Conservation (phyloP, 257 asterid species). For the Solanum sitiens region DNA sequence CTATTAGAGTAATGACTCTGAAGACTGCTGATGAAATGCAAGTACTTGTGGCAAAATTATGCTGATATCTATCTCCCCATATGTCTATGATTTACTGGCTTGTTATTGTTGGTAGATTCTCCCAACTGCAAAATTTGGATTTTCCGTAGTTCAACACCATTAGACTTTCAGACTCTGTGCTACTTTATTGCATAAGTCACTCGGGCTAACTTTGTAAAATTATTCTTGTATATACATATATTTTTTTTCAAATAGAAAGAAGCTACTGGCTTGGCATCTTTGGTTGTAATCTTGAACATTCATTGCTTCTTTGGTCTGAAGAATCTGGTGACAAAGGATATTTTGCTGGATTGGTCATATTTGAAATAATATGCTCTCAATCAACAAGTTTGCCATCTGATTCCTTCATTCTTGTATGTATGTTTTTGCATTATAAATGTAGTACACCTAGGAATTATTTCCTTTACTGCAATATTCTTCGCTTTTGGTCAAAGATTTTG, state of each 20-base stretch:
- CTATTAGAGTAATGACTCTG: background rate
- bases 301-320: background rate
- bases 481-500: background rate
- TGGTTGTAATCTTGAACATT: background rate
- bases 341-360: background rate
- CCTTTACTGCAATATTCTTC: background rate
- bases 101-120: background rate
- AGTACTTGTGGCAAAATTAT: background rate
- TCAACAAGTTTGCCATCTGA: background rate
- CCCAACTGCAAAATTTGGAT: background rate
- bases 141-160: background rate
- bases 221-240: background rate
- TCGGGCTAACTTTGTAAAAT: background rate
- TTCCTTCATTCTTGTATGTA: background rate
- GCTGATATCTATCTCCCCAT: background rate
- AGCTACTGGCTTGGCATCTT: background rate
- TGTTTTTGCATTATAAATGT: background rate
- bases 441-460: background rate
- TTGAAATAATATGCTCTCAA: background rate
- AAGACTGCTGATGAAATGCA: background rate
- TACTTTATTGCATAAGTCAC: background rate
- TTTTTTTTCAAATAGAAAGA: background rate
- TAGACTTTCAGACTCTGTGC: background rate
- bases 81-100: background rate
- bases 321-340: background rate